These are phyloP conservation scores for Boletus sensibilis DNA, from an alignment of 768 basidiomycete genomes.

Conservation along the genomic window DNA sequence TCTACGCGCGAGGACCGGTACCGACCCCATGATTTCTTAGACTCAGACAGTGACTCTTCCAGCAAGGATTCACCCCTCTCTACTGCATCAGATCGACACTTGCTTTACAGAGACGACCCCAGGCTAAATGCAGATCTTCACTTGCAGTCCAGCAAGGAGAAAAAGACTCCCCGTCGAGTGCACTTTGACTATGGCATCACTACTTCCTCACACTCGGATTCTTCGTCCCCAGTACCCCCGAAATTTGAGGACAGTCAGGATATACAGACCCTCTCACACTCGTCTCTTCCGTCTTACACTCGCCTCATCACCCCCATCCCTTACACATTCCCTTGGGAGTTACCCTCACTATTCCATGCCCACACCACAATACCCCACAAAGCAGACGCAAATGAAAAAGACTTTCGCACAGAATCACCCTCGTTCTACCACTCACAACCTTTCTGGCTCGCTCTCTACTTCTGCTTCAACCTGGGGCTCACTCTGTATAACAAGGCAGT, in stretches of 20 bases:
- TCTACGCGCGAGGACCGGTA: not conserved
- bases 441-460: slow-evolving; percentile 80
- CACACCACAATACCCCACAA: slow-evolving; percentile 2
- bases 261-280: not conserved
- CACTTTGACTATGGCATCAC: slow-evolving; percentile 25
- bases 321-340: slow-evolving; percentile 21
- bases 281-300: not conserved
- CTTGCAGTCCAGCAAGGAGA: slow-evolving; percentile 13
- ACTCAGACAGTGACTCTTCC: slow-evolving; percentile 17
- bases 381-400: slow-evolving; percentile 1
- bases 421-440: slow-evolving; percentile 32
- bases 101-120: slow-evolving; percentile 9
- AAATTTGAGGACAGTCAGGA: slow-evolving; percentile 10
- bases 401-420: slow-evolving; percentile 9
- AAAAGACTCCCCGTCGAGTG: slow-evolving; percentile 15
- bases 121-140: not conserved
- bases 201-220: not conserved
- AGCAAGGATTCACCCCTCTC: slow-evolving; percentile 6
- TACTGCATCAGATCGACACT: not conserved
- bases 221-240: not conserved
- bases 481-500: slow-evolving; percentile 96
- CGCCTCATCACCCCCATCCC: slow-evolving; percentile 3
- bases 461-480: slow-evolving; percentile 85
- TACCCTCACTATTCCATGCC: slow-evolving; percentile 14
- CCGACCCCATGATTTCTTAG: not conserved